phyloP scores from a whole-genome alignment of 2,329 filamentous ascomycete species.

The Epichloe hybrida region DNA sequence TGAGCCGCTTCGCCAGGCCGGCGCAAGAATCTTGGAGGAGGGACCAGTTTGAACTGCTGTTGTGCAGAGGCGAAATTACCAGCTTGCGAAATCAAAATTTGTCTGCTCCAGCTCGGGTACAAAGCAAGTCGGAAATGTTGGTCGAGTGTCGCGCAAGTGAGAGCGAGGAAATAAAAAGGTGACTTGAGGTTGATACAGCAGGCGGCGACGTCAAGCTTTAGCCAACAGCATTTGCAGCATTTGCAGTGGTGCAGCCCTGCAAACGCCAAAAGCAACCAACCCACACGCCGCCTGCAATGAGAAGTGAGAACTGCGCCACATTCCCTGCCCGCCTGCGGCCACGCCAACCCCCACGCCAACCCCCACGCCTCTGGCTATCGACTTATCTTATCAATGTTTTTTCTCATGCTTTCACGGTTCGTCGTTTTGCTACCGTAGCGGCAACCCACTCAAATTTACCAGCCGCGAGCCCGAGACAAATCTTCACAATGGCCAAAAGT shows the following conservation, averaged over 20 bases:
- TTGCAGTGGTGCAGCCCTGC: no score
- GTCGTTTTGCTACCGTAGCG: not conserved
- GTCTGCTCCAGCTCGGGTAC: not conserved
- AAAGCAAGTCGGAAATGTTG: not conserved
- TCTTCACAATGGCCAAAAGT: constrained; percentile 67
- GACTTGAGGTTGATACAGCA: not conserved
- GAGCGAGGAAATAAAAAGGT: not conserved
- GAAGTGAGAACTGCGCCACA: constrained; percentile 1
- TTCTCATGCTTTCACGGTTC: not conserved
- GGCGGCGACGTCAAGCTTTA: not conserved
- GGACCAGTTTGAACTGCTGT: not conserved
- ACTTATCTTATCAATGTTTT: constrained; percentile 1
- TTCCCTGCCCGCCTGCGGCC: not conserved
- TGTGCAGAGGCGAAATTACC: not conserved
- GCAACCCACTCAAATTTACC: not conserved
- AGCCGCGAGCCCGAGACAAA: not conserved
- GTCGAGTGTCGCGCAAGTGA: not conserved
- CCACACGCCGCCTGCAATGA: no score
- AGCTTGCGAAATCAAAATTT: not conserved
- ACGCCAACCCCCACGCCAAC: not conserved
- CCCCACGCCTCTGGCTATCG: not conserved
- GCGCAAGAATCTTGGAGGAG: not conserved
- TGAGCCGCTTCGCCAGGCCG: constrained; percentile 1
- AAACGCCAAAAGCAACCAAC: not conserved
- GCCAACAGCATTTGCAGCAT: not conserved